phyloP scores from a whole-genome alignment of 1,284 basidiomycete genomes.

The Wolfiporia cocos region DNA sequence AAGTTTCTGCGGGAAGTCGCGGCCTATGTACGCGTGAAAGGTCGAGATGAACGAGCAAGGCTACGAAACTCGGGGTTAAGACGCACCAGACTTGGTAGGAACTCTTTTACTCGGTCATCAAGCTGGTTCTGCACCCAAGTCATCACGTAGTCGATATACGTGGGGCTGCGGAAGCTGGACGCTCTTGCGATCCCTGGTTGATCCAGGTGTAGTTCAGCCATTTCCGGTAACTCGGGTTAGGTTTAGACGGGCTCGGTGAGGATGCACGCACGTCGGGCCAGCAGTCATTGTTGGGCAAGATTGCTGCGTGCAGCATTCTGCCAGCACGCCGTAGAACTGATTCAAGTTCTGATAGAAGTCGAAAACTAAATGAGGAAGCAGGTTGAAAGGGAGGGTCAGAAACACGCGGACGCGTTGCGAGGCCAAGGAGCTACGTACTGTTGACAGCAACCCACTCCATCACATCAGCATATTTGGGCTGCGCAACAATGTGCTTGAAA shows the following conservation, averaged over 20 bases:
- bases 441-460: constrained; percentile 99
- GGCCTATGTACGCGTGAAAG: constrained; percentile 47
- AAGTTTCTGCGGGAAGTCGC: constrained; percentile 89
- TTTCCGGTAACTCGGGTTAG: no score
- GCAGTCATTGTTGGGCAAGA: constrained; percentile 94
- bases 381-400: background rate
- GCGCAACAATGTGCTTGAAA: constrained; percentile 97
- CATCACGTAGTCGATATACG: constrained; percentile 99
- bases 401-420: background rate
- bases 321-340: constrained; percentile 93
- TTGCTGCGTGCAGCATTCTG: constrained; percentile 91
- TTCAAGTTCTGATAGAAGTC: constrained; percentile 98
- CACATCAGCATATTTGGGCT: constrained; percentile 95
- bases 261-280: constrained; percentile 66
- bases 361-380: constrained; percentile 52
- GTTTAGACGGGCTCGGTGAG: no score
- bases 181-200: constrained; percentile 89
- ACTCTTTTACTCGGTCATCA: constrained; percentile 90
- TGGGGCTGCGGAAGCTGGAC: constrained; percentile 92
- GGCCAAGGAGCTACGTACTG: no score
- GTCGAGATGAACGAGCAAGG: background rate
- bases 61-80: background rate
- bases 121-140: constrained; percentile 95
- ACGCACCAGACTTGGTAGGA: constrained; percentile 88
- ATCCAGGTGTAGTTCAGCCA: constrained; percentile 98